Evolutionary conservation across 2,329 filamentous ascomycete genomes (phyloP).

Genomic region (Talaromyces sp.): DNA sequence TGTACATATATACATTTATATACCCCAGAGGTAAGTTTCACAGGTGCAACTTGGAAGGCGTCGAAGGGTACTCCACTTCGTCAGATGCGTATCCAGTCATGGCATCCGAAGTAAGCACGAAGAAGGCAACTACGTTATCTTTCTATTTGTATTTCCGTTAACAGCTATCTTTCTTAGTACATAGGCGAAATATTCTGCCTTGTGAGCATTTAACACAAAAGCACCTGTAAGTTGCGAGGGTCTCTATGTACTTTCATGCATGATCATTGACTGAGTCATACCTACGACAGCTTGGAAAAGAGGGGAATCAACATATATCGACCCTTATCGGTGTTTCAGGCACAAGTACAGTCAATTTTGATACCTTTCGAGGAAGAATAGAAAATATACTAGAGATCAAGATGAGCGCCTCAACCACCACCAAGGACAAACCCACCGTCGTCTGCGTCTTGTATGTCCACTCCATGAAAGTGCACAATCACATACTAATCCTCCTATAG

Average conservation of each 20-base stretch:
- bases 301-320: not conserved
- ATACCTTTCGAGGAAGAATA: not conserved
- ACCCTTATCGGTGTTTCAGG: no score
- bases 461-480: not conserved
- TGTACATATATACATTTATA: not conserved
- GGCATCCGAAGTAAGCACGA: not conserved
- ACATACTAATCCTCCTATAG: conserved; percentile 33
- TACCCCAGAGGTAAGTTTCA: not conserved
- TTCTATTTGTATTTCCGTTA: not conserved
- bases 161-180: not conserved
- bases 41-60: not conserved
- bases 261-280: not conserved
- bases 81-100: conserved; percentile 3
- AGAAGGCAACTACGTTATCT: not conserved
- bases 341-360: no score
- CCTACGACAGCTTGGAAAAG: not conserved
- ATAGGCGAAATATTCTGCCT: not conserved
- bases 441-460: conserved; percentile 75
- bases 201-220: no score
- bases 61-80: not conserved
- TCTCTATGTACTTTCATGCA: no score
- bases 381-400: not conserved
- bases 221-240: not conserved
- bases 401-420: conserved; percentile 1
- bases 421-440: conserved; percentile 52